A percentile compares a stretch with the other conserved stretches of the same genome.
These are phyloP conservation scores for Scutellaria baicalensis DNA, from an alignment of 257 asterid species.

Conservation along the genomic window DNA sequence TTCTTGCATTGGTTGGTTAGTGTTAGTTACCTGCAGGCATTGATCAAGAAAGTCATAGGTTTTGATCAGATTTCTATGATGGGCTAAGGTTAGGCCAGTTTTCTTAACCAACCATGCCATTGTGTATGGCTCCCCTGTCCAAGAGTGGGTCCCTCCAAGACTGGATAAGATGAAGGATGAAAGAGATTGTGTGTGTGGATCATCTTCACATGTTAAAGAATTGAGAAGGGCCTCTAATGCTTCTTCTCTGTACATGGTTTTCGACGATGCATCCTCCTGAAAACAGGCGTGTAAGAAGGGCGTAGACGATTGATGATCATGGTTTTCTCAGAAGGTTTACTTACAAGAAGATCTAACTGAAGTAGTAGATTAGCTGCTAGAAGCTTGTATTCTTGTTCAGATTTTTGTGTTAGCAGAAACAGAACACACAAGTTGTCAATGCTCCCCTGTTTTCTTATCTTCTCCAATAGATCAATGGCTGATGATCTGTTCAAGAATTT, in stretches of 20 bases:
- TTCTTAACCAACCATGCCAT: constrained; percentile 69
- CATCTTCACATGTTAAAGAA: constrained; percentile 46
- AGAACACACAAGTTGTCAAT: constrained; percentile 43
- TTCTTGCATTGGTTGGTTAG: background rate
- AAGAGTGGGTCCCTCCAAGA: constrained; percentile 83
- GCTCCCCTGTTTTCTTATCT: constrained; percentile 62
- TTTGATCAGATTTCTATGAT: constrained; percentile 67
- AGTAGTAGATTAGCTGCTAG: constrained; percentile 81
- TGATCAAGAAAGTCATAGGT: constrained; percentile 60
- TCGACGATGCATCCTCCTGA: constrained; percentile 62
- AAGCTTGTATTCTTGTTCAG: constrained; percentile 51
- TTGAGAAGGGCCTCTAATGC: constrained; percentile 53
- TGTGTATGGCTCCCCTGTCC: constrained; percentile 87
- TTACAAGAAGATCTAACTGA: constrained; percentile 72
- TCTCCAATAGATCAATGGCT: constrained; percentile 50
- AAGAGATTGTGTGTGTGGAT: constrained; percentile 34
- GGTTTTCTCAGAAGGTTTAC: constrained; percentile 8
- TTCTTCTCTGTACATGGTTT: constrained; percentile 44
- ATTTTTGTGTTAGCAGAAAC: constrained; percentile 49
- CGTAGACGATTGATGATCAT: background rate
- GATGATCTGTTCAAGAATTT: constrained; percentile 44
- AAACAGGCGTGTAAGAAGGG: constrained; percentile 3
- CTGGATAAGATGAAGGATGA: constrained; percentile 68
- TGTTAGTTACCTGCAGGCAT: constrained; percentile 45
- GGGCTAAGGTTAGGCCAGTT: constrained; percentile 53